Evolutionary conservation across 164 flowering plant species (phyloP).

Genomic region (Echeveria elegans): DNA sequence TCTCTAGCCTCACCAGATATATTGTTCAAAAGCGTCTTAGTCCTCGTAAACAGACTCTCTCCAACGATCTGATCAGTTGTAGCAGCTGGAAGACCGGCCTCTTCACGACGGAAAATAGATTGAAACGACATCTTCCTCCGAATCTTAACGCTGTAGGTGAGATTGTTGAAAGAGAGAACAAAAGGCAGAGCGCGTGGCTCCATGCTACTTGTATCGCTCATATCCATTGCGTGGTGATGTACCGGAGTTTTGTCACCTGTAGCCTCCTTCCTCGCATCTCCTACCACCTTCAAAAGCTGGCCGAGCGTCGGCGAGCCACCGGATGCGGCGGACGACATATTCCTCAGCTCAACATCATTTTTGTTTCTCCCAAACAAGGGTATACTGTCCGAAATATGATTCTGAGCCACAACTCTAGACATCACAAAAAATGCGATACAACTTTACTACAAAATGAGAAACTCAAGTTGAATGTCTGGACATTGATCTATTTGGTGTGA

Average conservation of each 20-base stretch:
- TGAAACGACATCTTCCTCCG: conserved; percentile 8
- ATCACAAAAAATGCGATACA: neutral
- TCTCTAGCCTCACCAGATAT: conserved; percentile 40
- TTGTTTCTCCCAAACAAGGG: conserved; percentile 1
- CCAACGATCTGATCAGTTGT: neutral
- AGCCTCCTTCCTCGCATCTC: conserved; percentile 7
- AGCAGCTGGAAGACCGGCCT: neutral
- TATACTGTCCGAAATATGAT: neutral
- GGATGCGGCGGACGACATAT: neutral
- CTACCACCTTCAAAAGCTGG: conserved; percentile 1
- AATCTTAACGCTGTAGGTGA: conserved; percentile 15
- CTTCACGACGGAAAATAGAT: neutral
- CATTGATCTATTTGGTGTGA: neutral
- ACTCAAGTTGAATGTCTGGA: neutral
- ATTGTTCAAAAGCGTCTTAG: conserved; percentile 25
- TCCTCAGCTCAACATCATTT: neutral
- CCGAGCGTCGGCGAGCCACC: neutral
- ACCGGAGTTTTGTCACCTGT: conserved; percentile 6
- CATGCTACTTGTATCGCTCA: conserved; percentile 2
- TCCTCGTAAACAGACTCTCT: conserved; percentile 5
- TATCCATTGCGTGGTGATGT: conserved; percentile 5
- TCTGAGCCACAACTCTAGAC: conserved; percentile 4
- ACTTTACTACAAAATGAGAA: no score
- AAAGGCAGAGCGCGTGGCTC: conserved; percentile 11
- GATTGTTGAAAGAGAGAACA: conserved; percentile 17